Conservation (phyloP, 352 stramenopile genomes). For the Phytophthora cactorum region DNA sequence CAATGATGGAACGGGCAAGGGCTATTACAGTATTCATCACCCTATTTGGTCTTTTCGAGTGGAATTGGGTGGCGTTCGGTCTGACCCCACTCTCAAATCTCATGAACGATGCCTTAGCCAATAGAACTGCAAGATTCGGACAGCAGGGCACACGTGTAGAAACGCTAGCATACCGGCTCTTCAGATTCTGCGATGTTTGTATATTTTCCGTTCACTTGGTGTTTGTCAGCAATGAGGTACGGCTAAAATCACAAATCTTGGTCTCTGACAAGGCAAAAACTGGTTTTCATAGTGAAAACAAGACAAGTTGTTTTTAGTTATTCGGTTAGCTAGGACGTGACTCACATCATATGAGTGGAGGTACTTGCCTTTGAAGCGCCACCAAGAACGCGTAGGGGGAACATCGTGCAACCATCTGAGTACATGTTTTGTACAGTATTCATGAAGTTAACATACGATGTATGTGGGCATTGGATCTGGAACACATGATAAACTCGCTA, state of each 20-base stretch:
- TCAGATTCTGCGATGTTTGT: neutral
- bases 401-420: too few relatives aligned
- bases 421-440: too few relatives aligned
- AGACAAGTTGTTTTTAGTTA: neutral
- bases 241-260: neutral
- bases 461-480: too few relatives aligned
- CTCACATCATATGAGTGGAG: neutral
- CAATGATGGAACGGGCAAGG: too few relatives aligned
- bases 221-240: neutral
- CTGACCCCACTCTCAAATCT: too few relatives aligned
- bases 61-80: too few relatives aligned
- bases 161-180: neutral
- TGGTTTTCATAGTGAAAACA: neutral
- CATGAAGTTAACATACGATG: too few relatives aligned
- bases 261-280: neutral
- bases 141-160: neutral
- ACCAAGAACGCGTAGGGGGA: too few relatives aligned
- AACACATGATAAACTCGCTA: too few relatives aligned
- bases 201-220: neutral
- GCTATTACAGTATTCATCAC: too few relatives aligned
- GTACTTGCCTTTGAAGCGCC: too few relatives aligned
- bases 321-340: neutral
- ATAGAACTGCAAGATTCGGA: neutral
- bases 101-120: neutral
- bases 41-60: too few relatives aligned